phyloP scores from a whole-genome alignment of 2,329 filamentous ascomycete genomes.

The Colletotrichum limetticola region DNA sequence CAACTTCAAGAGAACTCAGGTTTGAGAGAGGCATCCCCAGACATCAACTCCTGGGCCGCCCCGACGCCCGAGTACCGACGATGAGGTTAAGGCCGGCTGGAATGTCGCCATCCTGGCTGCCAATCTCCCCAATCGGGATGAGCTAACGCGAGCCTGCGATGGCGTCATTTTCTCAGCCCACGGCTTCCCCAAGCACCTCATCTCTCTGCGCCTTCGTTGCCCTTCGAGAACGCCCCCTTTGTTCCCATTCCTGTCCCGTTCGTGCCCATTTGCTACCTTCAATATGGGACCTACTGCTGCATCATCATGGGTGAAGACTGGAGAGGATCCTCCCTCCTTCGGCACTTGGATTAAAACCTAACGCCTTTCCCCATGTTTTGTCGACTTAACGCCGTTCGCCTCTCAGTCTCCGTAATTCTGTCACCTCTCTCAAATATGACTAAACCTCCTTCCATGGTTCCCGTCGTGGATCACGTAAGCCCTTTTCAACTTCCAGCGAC shows the following conservation, averaged over 20 bases:
- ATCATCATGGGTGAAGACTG: neutral
- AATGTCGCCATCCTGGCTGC: conserved; percentile 32
- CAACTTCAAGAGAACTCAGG: neutral
- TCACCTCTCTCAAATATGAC: neutral
- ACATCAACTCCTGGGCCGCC: neutral
- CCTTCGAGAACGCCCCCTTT: neutral
- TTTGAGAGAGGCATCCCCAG: neutral
- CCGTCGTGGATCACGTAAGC: neutral
- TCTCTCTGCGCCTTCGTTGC: neutral
- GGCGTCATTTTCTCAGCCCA: conserved; percentile 27
- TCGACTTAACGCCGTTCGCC: neutral
- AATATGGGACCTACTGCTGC: neutral
- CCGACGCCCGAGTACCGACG: conserved; percentile 22
- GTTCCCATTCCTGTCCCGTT: neutral
- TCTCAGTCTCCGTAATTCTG: neutral
- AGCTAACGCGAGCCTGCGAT: conserved; percentile 34
- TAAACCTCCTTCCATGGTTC: neutral
- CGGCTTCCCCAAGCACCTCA: neutral
- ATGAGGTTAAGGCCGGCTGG: conserved; percentile 32
- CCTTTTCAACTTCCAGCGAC: neutral
- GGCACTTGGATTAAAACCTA: neutral
- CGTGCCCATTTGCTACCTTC: neutral
- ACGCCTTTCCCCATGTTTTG: neutral
- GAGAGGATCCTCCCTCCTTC: neutral
- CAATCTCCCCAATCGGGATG: conserved; percentile 34